These are phyloP conservation scores for Debaryomycetaceae sp. DNA, from an alignment of 1,139 yeast genomes.

Conservation along the genomic window DNA sequence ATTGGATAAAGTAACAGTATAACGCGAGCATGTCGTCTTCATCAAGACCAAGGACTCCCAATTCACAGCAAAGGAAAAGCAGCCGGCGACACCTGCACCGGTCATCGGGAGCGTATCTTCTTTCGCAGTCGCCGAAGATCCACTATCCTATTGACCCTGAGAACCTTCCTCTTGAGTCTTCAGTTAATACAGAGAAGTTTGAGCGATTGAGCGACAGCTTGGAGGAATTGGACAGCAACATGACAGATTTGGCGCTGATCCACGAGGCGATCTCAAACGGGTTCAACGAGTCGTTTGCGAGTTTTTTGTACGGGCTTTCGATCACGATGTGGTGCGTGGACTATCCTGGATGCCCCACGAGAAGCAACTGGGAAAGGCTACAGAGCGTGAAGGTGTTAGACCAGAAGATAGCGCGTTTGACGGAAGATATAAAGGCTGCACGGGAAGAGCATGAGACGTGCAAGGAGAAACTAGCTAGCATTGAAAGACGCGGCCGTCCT, in stretches of 20 bases:
- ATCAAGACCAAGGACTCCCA: slow-evolving; percentile 21
- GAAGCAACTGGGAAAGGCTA: slow-evolving; percentile 32
- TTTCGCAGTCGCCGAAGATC: slow-evolving; percentile 40
- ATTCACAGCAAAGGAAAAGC: slow-evolving; percentile 7
- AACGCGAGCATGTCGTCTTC: slow-evolving; percentile 12
- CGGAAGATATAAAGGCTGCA: slow-evolving; percentile 19
- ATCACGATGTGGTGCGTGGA: slow-evolving; percentile 69
- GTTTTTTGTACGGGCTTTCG: slow-evolving; percentile 58
- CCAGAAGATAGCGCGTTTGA: slow-evolving; percentile 20
- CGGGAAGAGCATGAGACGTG: slow-evolving; percentile 25
- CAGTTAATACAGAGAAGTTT: slow-evolving; percentile 28
- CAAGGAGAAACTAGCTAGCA: slow-evolving; percentile 13
- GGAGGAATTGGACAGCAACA: slow-evolving; percentile 48
- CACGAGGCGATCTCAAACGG: slow-evolving; percentile 49
- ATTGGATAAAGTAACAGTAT: background rate
- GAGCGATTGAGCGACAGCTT: slow-evolving; percentile 50
- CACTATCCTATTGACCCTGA: slow-evolving; percentile 44
- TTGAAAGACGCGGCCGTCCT: slow-evolving; percentile 3
- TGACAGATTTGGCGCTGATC: slow-evolving; percentile 43
- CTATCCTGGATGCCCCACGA: slow-evolving; percentile 44
- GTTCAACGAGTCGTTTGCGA: slow-evolving; percentile 61
- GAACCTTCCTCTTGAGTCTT: slow-evolving; percentile 35
- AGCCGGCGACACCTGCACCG: slow-evolving; percentile 31
- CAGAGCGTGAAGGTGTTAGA: slow-evolving; percentile 25
- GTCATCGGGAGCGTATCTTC: slow-evolving; percentile 39